Conservation (phyloP, 2,329 filamentous ascomycete genomes). For the Chalaropsis ovoidea region DNA sequence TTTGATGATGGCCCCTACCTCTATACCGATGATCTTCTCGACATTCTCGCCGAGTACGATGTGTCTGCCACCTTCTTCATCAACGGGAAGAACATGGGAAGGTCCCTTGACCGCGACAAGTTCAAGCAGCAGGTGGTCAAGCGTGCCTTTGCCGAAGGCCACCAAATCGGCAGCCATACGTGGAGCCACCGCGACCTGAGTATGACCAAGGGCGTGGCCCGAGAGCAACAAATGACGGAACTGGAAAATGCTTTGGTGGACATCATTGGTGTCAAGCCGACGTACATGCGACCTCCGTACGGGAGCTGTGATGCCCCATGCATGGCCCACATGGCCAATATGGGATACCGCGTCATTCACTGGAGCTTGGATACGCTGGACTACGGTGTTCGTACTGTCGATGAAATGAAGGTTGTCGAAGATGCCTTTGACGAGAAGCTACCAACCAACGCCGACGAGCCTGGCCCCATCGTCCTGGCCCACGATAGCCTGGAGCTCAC, state of each 20-base stretch:
- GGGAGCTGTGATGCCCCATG: constrained; percentile 36
- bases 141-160: constrained; percentile 44
- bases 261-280: constrained; percentile 36
- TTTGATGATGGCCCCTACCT: constrained; percentile 40
- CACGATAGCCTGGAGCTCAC: constrained; percentile 45
- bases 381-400: constrained; percentile 43
- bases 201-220: constrained; percentile 31
- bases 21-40: constrained; percentile 37
- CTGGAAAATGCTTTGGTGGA: constrained; percentile 39
- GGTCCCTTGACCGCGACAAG: constrained; percentile 26
- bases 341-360: constrained; percentile 48
- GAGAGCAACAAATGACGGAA: constrained; percentile 36
- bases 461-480: constrained; percentile 42
- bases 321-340: constrained; percentile 31
- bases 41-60: constrained; percentile 31
- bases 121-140: constrained; percentile 28
- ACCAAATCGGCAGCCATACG: constrained; percentile 50
- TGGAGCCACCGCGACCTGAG: constrained; percentile 40
- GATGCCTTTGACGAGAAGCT: constrained; percentile 30
- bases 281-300: constrained; percentile 39
- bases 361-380: constrained; percentile 53
- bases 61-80: constrained; percentile 36
- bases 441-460: constrained; percentile 27
- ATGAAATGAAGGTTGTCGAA: constrained; percentile 41
- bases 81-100: constrained; percentile 32